These are phyloP conservation scores for Diaporthe sp. DNA, from an alignment of 2,329 filamentous ascomycete species.

Conservation along the genomic window DNA sequence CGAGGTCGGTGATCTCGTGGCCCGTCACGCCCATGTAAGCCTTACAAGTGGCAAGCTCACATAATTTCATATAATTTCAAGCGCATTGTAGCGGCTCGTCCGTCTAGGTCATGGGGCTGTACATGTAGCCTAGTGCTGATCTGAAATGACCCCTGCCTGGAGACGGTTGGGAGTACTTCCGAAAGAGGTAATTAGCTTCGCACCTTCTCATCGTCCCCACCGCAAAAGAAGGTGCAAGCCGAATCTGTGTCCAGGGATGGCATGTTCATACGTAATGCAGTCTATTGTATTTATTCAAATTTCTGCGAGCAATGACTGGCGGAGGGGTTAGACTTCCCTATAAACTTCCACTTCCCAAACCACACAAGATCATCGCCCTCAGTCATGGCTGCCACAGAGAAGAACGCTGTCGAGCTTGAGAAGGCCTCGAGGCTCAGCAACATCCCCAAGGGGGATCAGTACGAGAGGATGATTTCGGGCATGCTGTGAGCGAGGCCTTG, in stretches of 20 bases:
- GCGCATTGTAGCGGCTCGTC: neutral
- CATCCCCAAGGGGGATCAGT: constrained; percentile 70
- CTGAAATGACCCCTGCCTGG: neutral
- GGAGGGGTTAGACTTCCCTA: neutral
- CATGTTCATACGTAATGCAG: neutral
- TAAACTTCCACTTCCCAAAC: neutral
- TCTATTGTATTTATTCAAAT: constrained; percentile 2
- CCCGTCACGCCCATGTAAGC: neutral
- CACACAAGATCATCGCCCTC: neutral
- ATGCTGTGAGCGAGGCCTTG: constrained; percentile 62
- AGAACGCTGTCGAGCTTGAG: constrained; percentile 51
- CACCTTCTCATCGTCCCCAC: neutral
- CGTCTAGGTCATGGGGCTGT: neutral
- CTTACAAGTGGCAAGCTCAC: neutral
- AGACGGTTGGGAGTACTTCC: constrained; percentile 5
- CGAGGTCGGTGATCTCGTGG: too few relatives aligned
- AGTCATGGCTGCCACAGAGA: constrained; percentile 48
- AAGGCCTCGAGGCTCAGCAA: constrained; percentile 58
- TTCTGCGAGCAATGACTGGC: neutral
- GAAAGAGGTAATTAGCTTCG: neutral
- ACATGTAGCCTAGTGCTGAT: neutral
- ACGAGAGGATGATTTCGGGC: constrained; percentile 74
- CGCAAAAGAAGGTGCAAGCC: neutral
- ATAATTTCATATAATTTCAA: too few relatives aligned
- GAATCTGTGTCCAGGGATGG: neutral